A percentile compares a stretch with the other conserved stretches of the same genome.
These are phyloP conservation scores for Eucalyptus fibrosa DNA, from an alignment of 345 rosid species.

Conservation along the genomic window DNA sequence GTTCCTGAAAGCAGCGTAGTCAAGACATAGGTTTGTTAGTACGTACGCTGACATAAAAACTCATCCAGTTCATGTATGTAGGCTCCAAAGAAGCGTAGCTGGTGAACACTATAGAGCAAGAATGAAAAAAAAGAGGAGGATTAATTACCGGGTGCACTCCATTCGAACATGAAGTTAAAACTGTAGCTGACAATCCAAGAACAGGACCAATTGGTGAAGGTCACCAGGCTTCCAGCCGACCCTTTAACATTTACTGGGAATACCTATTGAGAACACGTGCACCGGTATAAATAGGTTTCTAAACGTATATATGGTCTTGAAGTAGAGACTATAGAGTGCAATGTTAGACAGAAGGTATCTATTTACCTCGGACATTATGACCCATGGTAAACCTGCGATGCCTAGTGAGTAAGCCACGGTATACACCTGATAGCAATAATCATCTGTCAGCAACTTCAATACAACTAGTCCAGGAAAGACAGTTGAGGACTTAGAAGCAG, in stretches of 20 bases:
- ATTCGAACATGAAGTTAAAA: conserved; percentile 24
- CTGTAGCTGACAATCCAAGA: conserved; percentile 36
- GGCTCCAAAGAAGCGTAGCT: background rate
- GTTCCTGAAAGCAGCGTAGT: conserved; percentile 10
- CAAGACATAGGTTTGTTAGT: background rate
- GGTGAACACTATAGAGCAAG: background rate
- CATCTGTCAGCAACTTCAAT: background rate
- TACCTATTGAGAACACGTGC: background rate
- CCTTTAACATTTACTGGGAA: conserved; percentile 19
- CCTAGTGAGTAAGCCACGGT: background rate
- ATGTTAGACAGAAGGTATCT: background rate
- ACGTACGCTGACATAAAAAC: background rate
- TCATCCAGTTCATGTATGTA: background rate
- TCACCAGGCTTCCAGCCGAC: conserved; percentile 43
- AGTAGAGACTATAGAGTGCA: background rate
- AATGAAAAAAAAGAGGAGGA: background rate
- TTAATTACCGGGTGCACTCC: conserved; percentile 36
- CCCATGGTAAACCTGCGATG: background rate
- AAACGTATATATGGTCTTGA: background rate
- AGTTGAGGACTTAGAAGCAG: background rate
- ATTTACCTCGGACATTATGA: conserved; percentile 53
- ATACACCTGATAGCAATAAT: conserved; percentile 15
- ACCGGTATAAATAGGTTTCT: background rate
- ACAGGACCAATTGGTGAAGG: conserved; percentile 27
- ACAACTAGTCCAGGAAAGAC: background rate